Evolutionary conservation across 768 basidiomycete species (phyloP), one percentile per base, ranked within the genome.

Genomic region (Mycena chlorophos): DNA sequence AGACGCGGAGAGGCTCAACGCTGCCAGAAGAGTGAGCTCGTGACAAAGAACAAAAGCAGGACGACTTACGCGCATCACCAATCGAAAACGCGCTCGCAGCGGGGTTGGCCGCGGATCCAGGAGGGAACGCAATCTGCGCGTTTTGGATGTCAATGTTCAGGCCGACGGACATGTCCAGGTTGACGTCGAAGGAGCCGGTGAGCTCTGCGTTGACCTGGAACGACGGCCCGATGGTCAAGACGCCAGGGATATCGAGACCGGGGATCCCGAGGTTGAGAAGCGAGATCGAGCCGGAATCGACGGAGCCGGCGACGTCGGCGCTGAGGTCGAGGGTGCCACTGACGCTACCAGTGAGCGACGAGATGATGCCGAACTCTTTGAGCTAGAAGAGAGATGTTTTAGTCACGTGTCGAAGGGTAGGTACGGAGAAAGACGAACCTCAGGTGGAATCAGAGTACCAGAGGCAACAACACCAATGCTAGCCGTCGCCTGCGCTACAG

Each of bases 1-100:
- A 28, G 60, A 54, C 2, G 66, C 67, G 17, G 64, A 61, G 49
- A 70, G 56, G 39, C 60, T 60, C 19, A 72, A 38, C 19, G 62
- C 66, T 62, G 29, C 6, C n/a, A 27, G 1, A 17, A 14, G 8
- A 22, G 43, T 42, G 25, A 26, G 8, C 2, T 5, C 26, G 20
- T 26, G 16, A 10, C 4, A 31, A 8, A 20, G 17, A 22, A 20
- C 0, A 23, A 23, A 17, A 34, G 25, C 8, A 29, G 13, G n/a
- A 38, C 14, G 12, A 52, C 60, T 34, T 39, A 61, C 60, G 60
- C 0, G 60, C 57, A 29, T 61, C 53, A 29, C 60, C 60, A 30
- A 55, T 25, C 2, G 49, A 27, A 34, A 61, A 61, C 14, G 60
- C 49, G 12, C 28, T 55, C 4, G 22, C 46, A 22, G 31, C 37